phyloP scores from a whole-genome alignment of 495 filamentous ascomycete species.

The Lophiostoma macrostomum region DNA sequence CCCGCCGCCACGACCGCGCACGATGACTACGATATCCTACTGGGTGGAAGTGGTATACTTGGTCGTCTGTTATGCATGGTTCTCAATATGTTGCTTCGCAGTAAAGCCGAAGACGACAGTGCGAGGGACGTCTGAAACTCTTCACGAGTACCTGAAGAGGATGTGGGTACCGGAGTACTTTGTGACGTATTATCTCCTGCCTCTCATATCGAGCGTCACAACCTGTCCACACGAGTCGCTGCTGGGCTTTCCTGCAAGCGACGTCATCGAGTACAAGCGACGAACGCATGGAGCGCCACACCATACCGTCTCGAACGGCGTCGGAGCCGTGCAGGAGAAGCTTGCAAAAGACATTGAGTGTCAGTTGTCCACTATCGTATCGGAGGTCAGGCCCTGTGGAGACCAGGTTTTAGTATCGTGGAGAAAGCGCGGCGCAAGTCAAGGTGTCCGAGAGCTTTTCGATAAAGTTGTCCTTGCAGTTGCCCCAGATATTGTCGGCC shows the following conservation, averaged over 20 bases:
- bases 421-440: conserved; percentile 3
- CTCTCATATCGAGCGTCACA: conserved; percentile 51
- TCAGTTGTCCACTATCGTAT: conserved; percentile 26
- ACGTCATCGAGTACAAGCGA: conserved; percentile 49
- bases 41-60: conserved; percentile 44
- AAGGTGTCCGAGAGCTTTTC: conserved; percentile 34
- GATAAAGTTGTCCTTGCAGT: conserved; percentile 49
- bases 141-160: conserved; percentile 46
- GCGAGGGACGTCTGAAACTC: conserved; percentile 39
- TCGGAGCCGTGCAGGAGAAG: conserved; percentile 45
- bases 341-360: conserved; percentile 39
- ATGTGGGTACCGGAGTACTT: conserved; percentile 48
- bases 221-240: conserved; percentile 54
- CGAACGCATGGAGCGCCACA: conserved; percentile 48
- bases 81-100: conserved; percentile 49
- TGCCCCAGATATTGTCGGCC: conserved; percentile 44
- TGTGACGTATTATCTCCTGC: conserved; percentile 48
- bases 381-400: conserved; percentile 6
- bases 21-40: conserved; percentile 31
- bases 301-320: conserved; percentile 49
- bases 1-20: conserved; percentile 42
- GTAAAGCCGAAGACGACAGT: conserved; percentile 38
- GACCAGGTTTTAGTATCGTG: conserved; percentile 1
- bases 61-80: conserved; percentile 48
- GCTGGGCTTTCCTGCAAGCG: conserved; percentile 50